A percentile compares a stretch with the other conserved stretches of the same genome.
Conservation (phyloP, 169 alveolate species). For the Plasmodium falciparum region DNA sequence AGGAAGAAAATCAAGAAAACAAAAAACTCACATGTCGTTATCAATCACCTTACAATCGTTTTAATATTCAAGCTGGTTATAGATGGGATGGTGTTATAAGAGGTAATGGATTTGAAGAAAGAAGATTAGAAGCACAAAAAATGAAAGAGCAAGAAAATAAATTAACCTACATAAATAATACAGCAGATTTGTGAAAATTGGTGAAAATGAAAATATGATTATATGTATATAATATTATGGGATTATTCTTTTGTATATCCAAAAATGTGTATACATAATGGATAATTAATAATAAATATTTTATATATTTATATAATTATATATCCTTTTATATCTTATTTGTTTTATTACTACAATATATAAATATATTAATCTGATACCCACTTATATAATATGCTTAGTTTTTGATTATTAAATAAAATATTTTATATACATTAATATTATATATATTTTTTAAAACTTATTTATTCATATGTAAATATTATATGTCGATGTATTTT, state of each 20-base stretch:
- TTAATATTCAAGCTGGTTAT: constrained; percentile 94
- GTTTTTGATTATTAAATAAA: no score
- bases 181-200: constrained; percentile 21
- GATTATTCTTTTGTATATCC: no score
- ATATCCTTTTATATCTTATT: neutral
- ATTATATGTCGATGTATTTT: no score
- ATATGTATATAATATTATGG: neutral
- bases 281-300: neutral
- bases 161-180: constrained; percentile 31
- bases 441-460: no score
- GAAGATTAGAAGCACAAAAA: constrained; percentile 80
- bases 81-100: constrained; percentile 98
- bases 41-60: constrained; percentile 91
- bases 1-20: constrained; percentile 8
- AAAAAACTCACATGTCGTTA: constrained; percentile 90
- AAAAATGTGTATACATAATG: neutral
- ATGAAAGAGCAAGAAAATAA: constrained; percentile 21
- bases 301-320: neutral
- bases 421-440: no score
- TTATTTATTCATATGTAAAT: no score
- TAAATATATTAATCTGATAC: neutral
- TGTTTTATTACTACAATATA: neutral
- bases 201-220: neutral
- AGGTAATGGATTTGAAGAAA: constrained; percentile 94
- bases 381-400: no score